A percentile compares a stretch with the other conserved stretches of the same genome.
Conservation (phyloP, 129 eudicot species). For the Centrapalus pauciflorus region DNA sequence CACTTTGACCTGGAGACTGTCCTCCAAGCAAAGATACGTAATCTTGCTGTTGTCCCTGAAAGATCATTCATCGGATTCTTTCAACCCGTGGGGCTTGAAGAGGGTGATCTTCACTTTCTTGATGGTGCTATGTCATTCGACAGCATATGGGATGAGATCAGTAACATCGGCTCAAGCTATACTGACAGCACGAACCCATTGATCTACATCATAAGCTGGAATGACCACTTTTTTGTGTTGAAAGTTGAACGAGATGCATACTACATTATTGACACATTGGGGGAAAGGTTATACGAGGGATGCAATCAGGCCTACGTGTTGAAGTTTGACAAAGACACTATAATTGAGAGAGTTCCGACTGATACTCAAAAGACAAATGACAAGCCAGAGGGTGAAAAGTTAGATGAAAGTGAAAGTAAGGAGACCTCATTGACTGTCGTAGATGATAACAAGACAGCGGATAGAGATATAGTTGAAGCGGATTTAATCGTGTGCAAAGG, state of each 20-base stretch:
- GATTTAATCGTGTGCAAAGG: conserved; percentile 50
- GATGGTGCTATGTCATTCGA: conserved; percentile 97
- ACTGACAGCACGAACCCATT: conserved; percentile 27
- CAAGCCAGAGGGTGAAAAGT: conserved; percentile 37
- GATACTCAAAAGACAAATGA: conserved; percentile 37
- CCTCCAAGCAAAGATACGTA: conserved; percentile 65
- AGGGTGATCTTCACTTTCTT: conserved; percentile 68
- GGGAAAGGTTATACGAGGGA: conserved; percentile 87
- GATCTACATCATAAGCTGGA: conserved; percentile 87
- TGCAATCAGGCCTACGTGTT: conserved; percentile 80
- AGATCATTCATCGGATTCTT: conserved; percentile 90
- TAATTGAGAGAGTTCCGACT: conserved; percentile 41
- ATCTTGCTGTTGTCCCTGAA: conserved; percentile 58
- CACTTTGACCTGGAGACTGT: conserved; percentile 94
- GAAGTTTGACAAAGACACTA: conserved; percentile 72
- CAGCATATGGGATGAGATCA: conserved; percentile 88
- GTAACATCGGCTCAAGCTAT: conserved; percentile 29
- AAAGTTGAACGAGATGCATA: conserved; percentile 77
- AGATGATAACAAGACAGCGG: too few relatives aligned
- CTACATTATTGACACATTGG: conserved; percentile 82
- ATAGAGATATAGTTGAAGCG: conserved; percentile 27
- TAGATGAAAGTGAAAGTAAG: conserved; percentile 18
- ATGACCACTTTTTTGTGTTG: conserved; percentile 91
- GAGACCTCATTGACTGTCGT: conserved; percentile 9
- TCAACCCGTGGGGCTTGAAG: conserved; percentile 68